Base-by-base conservation (phyloP, 2,329 filamentous ascomycete genomes). In the Calonectria pseudoturangicola region DNA sequence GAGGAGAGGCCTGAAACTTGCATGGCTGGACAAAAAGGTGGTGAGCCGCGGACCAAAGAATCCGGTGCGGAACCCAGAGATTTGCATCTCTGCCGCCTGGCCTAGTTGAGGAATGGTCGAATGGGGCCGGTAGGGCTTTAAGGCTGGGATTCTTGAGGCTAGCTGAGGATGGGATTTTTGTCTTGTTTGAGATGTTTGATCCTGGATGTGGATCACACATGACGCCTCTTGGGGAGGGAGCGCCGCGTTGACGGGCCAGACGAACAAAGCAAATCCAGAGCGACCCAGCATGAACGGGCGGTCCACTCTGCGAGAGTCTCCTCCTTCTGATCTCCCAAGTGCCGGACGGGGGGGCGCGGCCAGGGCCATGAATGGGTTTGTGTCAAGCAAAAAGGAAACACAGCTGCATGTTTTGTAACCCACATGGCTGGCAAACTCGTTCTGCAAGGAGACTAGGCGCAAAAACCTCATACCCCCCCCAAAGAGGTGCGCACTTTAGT, bases 341-440 rank as follows among this genome's bases (percentile, higher is more conserved):
- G 27, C 13, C 13, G 47, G 47, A 50, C 3, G 10, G 33, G 10
- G 33, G 33, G 33, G 7, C 33, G 5, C 30, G 30, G 30, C 30
- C 30, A 33, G 30, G 30, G 39, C 12, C 41, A 8, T 18, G 41
- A 43, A 4, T n/a, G 28, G 50, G 30, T 33, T 30, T 36, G 51
- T 36, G 51, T 36, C 51, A 56, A 33, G 45, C 12, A 48, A n/a
- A 21, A 21, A 15, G 18, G 33, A 56, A 56, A n/a, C 51, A 12
- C 33, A 56, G n/a, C 51, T 56, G 51, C 51, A 56, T 56, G 51
- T 56, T 56, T 56, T 56, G 51, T 21, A 56, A 39, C 51, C 51
- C 51, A 56, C 51, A 56, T 56, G 51, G 51, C 51, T 28, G 28
- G 30, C 18, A 56, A 12, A 43, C 33, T 39, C 30, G n/a, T 21